Evolutionary conservation across 2,329 filamentous ascomycete genomes (phyloP).

Genomic region (Leptographium radiaticola): DNA sequence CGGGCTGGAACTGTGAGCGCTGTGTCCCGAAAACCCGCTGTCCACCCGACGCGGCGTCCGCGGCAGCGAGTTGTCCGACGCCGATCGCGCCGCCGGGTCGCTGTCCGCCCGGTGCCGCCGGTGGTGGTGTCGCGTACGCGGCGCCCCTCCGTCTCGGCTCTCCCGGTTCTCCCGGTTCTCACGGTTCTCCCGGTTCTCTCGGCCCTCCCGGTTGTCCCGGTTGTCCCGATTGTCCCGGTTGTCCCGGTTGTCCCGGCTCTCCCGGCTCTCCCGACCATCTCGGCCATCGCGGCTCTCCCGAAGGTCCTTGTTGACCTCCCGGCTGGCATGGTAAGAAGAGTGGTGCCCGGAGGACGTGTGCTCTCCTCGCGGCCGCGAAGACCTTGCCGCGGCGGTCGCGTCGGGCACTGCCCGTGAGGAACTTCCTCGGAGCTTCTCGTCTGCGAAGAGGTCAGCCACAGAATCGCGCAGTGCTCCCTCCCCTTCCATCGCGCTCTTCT

Average conservation of each 20-base stretch:
- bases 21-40: slow-evolving; percentile 24
- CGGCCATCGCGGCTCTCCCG: not conserved
- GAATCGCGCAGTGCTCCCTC: slow-evolving; percentile 28
- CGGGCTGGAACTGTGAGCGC: slow-evolving; percentile 10
- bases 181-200: slow-evolving; percentile 13
- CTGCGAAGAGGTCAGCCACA: slow-evolving; percentile 44
- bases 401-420: slow-evolving; percentile 5
- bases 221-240: slow-evolving; percentile 6
- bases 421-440: slow-evolving; percentile 28
- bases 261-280: slow-evolving; percentile 15
- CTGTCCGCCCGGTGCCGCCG: slow-evolving; percentile 23
- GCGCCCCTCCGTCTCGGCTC: not conserved
- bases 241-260: not conserved
- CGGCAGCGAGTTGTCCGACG: slow-evolving; percentile 22
- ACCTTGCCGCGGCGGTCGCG: slow-evolving; percentile 16
- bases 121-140: slow-evolving; percentile 15
- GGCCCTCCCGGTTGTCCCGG: slow-evolving; percentile 3
- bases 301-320: slow-evolving; percentile 19
- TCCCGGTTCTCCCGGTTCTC: not conserved
- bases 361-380: slow-evolving; percentile 23
- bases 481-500: slow-evolving; percentile 18
- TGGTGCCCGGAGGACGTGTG: slow-evolving; percentile 25
- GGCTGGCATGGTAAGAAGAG: slow-evolving; percentile 19
- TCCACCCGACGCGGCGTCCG: slow-evolving; percentile 29
- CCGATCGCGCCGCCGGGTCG: slow-evolving; percentile 18